Percentiles rank a stretch among this genome's conserved stretches.
Evolutionary conservation across 2,329 filamentous ascomycete species (phyloP).

Genomic region (Aspergillus sp.): DNA sequence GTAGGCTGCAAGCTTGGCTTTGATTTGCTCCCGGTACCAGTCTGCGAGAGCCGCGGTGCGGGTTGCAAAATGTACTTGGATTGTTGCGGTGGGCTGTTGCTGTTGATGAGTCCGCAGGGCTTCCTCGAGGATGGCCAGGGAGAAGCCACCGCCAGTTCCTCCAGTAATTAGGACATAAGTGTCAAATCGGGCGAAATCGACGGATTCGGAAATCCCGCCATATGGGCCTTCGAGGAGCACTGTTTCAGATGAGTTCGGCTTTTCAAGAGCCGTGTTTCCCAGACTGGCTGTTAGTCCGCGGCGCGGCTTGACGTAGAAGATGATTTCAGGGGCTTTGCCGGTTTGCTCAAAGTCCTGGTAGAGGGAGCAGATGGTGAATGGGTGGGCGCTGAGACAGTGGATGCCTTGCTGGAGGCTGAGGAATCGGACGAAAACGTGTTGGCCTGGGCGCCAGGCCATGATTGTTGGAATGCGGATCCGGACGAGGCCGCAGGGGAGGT

Average conservation of each 20-base stretch:
- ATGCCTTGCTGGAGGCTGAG: slow-evolving; percentile 34
- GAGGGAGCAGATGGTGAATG: slow-evolving; percentile 58
- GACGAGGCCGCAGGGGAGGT: slow-evolving; percentile 46
- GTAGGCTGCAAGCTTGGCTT: background rate
- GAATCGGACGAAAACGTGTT: slow-evolving; percentile 60
- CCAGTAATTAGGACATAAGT: slow-evolving; percentile 54
- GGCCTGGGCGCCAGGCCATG: slow-evolving; percentile 53
- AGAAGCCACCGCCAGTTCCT: slow-evolving; percentile 59
- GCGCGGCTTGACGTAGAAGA: slow-evolving; percentile 57
- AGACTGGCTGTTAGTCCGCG: slow-evolving; percentile 54
- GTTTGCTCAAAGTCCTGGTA: slow-evolving; percentile 29
- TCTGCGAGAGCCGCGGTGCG: background rate
- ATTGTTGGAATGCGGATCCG: slow-evolving; percentile 48
- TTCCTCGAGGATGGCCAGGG: slow-evolving; percentile 52
- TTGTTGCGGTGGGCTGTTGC: background rate
- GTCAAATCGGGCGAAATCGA: slow-evolving; percentile 43
- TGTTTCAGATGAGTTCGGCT: slow-evolving; percentile 40
- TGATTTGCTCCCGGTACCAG: background rate
- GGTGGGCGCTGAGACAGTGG: slow-evolving; percentile 52
- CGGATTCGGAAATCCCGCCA: slow-evolving; percentile 49
- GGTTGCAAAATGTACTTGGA: background rate
- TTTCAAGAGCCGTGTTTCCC: slow-evolving; percentile 39
- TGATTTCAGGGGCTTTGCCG: slow-evolving; percentile 41
- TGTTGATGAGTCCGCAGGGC: slow-evolving; percentile 1
- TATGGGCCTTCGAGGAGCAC: slow-evolving; percentile 63